A percentile compares a stretch with the other conserved stretches of the same genome.
Conservation (phyloP, 225 moss, liverwort and hornwort species). For the Bryoerythrophyllum caledonicum region DNA sequence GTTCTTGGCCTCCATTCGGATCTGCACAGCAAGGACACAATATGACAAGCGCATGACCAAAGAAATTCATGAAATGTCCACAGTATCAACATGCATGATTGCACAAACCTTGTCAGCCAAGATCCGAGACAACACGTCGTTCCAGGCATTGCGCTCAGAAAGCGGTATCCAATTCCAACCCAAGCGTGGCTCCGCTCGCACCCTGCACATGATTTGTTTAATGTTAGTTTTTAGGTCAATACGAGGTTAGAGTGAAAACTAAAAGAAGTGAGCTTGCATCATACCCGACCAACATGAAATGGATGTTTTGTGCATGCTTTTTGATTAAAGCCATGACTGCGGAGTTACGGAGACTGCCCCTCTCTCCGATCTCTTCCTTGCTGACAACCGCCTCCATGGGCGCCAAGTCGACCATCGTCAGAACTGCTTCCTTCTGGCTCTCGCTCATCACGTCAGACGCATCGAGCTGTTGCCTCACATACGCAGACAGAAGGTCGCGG, state of each 20-base stretch:
- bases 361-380: slow-evolving; percentile 75
- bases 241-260: neutral
- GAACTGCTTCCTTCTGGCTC: slow-evolving; percentile 62
- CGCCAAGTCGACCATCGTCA: slow-evolving; percentile 74
- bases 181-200: slow-evolving; percentile 82
- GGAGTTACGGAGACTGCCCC: slow-evolving; percentile 72
- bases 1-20: slow-evolving; percentile 69
- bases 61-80: neutral
- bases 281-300: slow-evolving; percentile 84
- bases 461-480: slow-evolving; percentile 73
- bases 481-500: slow-evolving; percentile 61
- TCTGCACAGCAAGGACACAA: slow-evolving; percentile 33
- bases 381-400: slow-evolving; percentile 70
- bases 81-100: neutral
- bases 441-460: slow-evolving; percentile 68
- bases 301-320: slow-evolving; percentile 62
- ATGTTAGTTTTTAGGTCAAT: no score
- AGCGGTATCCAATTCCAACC: slow-evolving; percentile 73
- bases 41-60: neutral
- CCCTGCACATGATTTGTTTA: slow-evolving; percentile 25
- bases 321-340: slow-evolving; percentile 73
- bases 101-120: slow-evolving; percentile 63
- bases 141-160: slow-evolving; percentile 87
- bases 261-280: neutral
- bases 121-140: slow-evolving; percentile 70